Evolutionary conservation across 257 asterid species (phyloP).

Genomic region (Ilex asprella): DNA sequence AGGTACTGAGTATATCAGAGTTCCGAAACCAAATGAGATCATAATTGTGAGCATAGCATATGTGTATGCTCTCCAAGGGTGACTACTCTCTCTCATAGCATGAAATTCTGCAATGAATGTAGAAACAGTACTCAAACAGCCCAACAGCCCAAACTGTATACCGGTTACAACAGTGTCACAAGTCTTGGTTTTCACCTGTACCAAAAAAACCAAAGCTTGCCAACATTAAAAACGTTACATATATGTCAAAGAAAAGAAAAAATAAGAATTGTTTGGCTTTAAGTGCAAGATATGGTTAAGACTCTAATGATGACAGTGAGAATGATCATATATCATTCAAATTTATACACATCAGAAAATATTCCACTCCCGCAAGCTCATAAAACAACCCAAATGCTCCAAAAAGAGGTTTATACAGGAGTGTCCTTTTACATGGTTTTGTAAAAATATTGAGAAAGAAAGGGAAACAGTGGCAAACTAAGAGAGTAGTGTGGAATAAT

Average conservation of each 20-base stretch:
- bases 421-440: not conserved
- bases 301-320: not conserved
- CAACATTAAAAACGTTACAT: too few relatives aligned
- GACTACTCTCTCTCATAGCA: constrained; percentile 58
- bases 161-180: constrained; percentile 53
- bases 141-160: constrained; percentile 70
- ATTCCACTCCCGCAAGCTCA: not conserved
- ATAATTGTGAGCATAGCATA: constrained; percentile 43
- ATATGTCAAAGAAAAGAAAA: too few relatives aligned
- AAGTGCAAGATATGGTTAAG: too few relatives aligned
- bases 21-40: constrained; percentile 50
- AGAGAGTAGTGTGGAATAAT: not conserved
- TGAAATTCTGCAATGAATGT: constrained; percentile 78
- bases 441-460: not conserved
- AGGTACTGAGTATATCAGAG: constrained; percentile 61
- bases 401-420: not conserved
- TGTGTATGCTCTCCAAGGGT: constrained; percentile 63
- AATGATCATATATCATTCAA: too few relatives aligned
- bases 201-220: too few relatives aligned
- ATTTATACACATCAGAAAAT: too few relatives aligned
- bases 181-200: constrained; percentile 34
- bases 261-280: too few relatives aligned
- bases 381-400: not conserved
- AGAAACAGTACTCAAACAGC: constrained; percentile 85
- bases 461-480: not conserved